Conservation (phyloP, 169 alveolate species). For the Toxoplasma gondii region DNA sequence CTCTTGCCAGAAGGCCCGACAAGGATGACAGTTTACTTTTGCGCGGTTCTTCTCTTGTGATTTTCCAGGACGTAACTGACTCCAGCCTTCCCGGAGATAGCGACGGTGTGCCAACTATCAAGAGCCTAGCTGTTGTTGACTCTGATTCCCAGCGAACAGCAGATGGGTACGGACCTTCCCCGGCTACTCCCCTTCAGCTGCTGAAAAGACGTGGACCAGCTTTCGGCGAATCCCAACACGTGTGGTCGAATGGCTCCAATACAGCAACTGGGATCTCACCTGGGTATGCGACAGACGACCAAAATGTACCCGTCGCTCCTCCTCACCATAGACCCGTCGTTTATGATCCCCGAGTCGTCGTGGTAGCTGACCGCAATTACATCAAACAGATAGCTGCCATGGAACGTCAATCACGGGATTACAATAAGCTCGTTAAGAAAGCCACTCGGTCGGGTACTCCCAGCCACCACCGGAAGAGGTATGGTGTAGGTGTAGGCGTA, state of each 20-base stretch:
- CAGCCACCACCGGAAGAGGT: neutral
- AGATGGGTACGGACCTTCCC: neutral
- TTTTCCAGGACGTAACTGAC: neutral
- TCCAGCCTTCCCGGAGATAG: neutral
- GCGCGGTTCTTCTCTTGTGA: neutral
- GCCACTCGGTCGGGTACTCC: neutral
- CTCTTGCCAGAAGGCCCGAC: neutral
- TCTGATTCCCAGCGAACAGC: neutral
- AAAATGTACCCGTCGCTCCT: neutral
- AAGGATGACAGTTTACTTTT: neutral
- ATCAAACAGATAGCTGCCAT: neutral
- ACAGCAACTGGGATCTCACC: neutral
- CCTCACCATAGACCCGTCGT: neutral
- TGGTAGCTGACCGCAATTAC: slow-evolving; percentile 1
- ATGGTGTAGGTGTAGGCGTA: neutral
- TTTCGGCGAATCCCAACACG: neutral
- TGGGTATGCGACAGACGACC: neutral
- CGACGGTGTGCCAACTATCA: neutral
- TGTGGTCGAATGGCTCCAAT: neutral
- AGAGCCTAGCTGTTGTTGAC: neutral
- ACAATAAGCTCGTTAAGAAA: neutral
- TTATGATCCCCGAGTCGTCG: neutral
- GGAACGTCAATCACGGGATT: neutral
- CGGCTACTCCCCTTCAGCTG: neutral
- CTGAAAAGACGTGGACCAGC: neutral